These are phyloP conservation scores for Wickerhamomyces sp. DNA, from an alignment of 1,139 yeast genomes.

Conservation along the genomic window DNA sequence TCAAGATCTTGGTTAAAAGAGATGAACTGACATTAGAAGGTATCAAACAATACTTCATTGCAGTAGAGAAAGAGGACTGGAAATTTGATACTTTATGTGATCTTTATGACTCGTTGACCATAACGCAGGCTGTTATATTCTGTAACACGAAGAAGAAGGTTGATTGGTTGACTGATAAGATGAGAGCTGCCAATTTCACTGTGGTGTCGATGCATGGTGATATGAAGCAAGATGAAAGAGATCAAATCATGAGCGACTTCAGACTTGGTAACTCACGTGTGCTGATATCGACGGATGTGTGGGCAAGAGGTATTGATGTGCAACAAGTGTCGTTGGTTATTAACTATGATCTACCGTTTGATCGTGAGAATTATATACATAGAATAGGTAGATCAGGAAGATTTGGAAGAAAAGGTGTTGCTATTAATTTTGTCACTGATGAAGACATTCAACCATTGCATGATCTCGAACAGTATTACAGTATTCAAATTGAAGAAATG, in stretches of 20 bases:
- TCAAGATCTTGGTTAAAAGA: conserved; percentile 82
- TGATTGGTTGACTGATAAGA: conserved; percentile 81
- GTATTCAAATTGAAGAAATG: conserved; percentile 79
- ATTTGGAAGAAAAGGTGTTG: conserved; percentile 94
- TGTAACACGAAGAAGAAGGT: conserved; percentile 92
- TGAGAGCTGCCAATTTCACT: conserved; percentile 77
- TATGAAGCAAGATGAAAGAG: conserved; percentile 92
- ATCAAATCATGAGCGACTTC: conserved; percentile 82
- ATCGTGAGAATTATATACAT: conserved; percentile 86
- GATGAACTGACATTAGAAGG: conserved; percentile 90
- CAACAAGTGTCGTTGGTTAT: conserved; percentile 95
- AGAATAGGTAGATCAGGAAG: conserved; percentile 95
- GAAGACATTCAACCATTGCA: conserved; percentile 58
- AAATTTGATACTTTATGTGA: conserved; percentile 93
- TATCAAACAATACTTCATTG: conserved; percentile 79
- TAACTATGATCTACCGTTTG: conserved; percentile 84
- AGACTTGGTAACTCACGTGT: conserved; percentile 77
- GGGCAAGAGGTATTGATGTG: conserved; percentile 98
- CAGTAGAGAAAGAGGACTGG: conserved; percentile 92
- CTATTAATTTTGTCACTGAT: conserved; percentile 78
- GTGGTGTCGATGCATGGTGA: conserved; percentile 97
- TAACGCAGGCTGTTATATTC: conserved; percentile 93
- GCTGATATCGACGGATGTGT: conserved; percentile 89
- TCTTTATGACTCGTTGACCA: conserved; percentile 86
- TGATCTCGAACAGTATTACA: conserved; percentile 74